Percentiles rank a stretch among this genome's conserved stretches.
Evolutionary conservation across 2,329 filamentous ascomycete species (phyloP).

Genomic region (Penicillium sp.): DNA sequence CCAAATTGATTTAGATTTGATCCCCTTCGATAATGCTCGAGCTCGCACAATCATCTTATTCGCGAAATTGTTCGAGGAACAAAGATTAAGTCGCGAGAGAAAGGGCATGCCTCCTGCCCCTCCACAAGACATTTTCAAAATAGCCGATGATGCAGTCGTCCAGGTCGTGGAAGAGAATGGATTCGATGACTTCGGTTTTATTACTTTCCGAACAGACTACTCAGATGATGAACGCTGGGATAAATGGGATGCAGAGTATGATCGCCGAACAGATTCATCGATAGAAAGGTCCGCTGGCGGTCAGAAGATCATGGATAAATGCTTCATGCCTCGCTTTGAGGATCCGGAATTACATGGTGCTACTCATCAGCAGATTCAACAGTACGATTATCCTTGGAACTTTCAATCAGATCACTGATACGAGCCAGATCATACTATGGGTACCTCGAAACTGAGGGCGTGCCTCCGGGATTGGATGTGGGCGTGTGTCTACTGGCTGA

Average conservation of each 20-base stretch:
- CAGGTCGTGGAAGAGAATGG: not conserved
- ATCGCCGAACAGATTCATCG: not conserved
- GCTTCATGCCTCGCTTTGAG: not conserved
- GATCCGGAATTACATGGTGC: not conserved
- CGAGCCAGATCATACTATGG: not conserved
- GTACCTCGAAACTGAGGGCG: not conserved
- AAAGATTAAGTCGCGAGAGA: too few species aligned
- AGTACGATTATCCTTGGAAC: not conserved
- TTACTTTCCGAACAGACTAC: not conserved
- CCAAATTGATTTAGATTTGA: not conserved
- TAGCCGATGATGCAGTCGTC: not conserved
- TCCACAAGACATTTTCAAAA: not conserved
- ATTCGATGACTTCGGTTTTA: not conserved
- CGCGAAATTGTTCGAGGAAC: too few species aligned
- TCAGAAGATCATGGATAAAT: not conserved
- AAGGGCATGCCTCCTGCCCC: not conserved
- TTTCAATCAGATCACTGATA: too few species aligned
- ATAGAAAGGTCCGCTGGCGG: not conserved
- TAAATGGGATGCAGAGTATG: not conserved
- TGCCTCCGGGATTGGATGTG: not conserved
- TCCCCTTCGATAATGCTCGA: not conserved
- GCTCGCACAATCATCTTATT: too few species aligned
- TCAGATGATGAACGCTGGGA: not conserved
- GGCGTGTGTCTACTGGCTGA: not conserved
- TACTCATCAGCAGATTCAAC: not conserved